Base-by-base conservation (phyloP, 257 asterid genomes). In the Jacaranda mimosifolia region DNA sequence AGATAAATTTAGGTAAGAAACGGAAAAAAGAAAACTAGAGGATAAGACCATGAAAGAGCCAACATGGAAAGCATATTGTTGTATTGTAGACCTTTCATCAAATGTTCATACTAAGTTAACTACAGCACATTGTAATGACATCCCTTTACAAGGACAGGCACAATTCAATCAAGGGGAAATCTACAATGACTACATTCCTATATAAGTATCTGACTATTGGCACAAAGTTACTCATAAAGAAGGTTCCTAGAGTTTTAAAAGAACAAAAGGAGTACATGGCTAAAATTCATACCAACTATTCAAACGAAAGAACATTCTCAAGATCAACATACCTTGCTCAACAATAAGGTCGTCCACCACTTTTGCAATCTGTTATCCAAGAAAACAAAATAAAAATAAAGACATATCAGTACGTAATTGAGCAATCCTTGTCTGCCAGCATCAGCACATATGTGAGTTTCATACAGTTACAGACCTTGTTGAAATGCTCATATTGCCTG, bases 401-500 rank as follows among this genome's bases (percentile, higher is more conserved):
- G 43, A 39, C 14, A 7, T 3, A 26, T 55, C 35, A 75, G 70
- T 46, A 19, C 32, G 68, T 48, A 71, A 51, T 35, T 17, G 15
- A 60, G 63, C 12, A 18, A 59, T 17, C 26, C 15, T 56, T 73
- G 7, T 42, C 60, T 36, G 40, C 65, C 13, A 38, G 68, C 66
- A 74, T 59, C 45, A 5, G 51, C 67, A 53, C 36, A 58, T 39
- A 57, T 51, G 58, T 8, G 19, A 70, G 52, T 55, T 77, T 60
- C 46, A 80, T 38, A n/a, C 55, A 62, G 36, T 11, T 35, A 35
- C 39, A 53, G 9, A 92, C 98, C 98, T 96, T 93, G 90, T 96
- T 96, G 84, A 96, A 93, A 88, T 96, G 98, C 83, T 96, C 98
- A 43, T 96, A 93, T 76, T 96, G 99, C 85, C 97, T 82, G 85